A percentile compares a stretch with the other conserved stretches of the same genome.
Conservation (phyloP, 2,329 filamentous ascomycete species). For the Aureobasidium sp. region DNA sequence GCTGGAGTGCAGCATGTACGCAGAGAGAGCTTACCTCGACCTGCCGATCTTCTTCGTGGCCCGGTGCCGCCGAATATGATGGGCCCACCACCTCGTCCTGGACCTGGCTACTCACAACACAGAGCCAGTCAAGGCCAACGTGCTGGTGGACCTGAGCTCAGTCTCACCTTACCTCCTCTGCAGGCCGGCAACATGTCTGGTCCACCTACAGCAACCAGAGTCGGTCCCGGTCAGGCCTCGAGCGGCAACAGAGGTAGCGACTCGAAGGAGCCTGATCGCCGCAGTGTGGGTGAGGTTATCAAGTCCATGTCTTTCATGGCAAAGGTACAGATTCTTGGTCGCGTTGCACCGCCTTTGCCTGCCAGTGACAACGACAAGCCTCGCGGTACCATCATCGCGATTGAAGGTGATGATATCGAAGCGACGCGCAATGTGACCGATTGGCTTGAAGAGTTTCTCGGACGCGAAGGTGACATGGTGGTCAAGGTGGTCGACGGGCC, state of each 20-base stretch:
- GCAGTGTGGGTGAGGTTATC: conserved; percentile 54
- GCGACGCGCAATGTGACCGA: conserved; percentile 60
- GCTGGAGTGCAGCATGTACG: conserved; percentile 24
- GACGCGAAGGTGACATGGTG: conserved; percentile 45
- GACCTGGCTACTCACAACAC: conserved; percentile 30
- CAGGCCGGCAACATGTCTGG: conserved; percentile 32
- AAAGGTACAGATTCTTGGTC: conserved; percentile 69
- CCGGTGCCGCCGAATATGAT: conserved; percentile 38
- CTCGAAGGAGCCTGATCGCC: conserved; percentile 44
- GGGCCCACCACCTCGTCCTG: conserved; percentile 49
- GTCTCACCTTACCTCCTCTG: conserved; percentile 47
- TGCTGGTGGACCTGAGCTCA: conserved; percentile 7
- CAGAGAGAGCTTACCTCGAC: conserved; percentile 39
- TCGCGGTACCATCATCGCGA: conserved; percentile 72
- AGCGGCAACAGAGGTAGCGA: not conserved
- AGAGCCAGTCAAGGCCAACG: conserved; percentile 26
- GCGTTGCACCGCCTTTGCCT: conserved; percentile 64
- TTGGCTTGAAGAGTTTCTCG: conserved; percentile 52
- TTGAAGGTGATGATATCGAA: conserved; percentile 66
- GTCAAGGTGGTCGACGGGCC: conserved; percentile 46
- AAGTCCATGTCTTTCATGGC: conserved; percentile 67
- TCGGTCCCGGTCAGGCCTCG: not conserved
- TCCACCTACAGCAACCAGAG: not conserved
- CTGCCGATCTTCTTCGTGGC: conserved; percentile 28
- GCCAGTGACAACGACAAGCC: conserved; percentile 25